Conservation (phyloP, 2,329 filamentous ascomycete species). For the Neospermospora avenae region DNA sequence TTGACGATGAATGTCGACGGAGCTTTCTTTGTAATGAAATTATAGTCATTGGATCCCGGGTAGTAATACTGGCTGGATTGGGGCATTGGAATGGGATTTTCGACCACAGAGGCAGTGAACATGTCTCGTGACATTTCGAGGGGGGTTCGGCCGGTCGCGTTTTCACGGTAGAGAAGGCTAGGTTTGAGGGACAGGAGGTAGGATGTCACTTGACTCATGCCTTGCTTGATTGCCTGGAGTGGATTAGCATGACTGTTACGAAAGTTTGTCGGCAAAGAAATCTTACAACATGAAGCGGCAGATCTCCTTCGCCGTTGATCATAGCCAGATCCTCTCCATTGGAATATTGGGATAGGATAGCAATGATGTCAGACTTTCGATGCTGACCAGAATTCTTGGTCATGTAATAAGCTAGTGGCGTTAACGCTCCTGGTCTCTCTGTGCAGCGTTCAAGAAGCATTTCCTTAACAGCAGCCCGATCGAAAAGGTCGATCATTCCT, state of each 20-base stretch:
- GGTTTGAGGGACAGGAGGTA: constrained; percentile 28
- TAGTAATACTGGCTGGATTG: constrained; percentile 18
- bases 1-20: constrained; percentile 8
- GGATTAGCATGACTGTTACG: constrained; percentile 36
- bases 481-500: constrained; percentile 55
- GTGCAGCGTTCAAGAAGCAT: constrained; percentile 58
- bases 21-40: constrained; percentile 8
- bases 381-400: constrained; percentile 13
- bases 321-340: constrained; percentile 53
- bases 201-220: constrained; percentile 19
- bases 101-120: constrained; percentile 39
- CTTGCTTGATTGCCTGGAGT: constrained; percentile 34
- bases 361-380: constrained; percentile 42
- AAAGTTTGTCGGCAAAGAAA: constrained; percentile 15
- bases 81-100: constrained; percentile 26
- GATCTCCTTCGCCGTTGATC: constrained; percentile 63
- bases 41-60: constrained; percentile 8
- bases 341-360: constrained; percentile 52
- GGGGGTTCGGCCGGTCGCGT: constrained; percentile 72
- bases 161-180: constrained; percentile 62
- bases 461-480: constrained; percentile 51
- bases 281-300: constrained; percentile 58
- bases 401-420: constrained; percentile 63
- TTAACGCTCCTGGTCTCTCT: constrained; percentile 50
- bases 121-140: constrained; percentile 62